A percentile compares a stretch with the other conserved stretches of the same genome.
These are phyloP conservation scores for Monilinia laxa DNA, from an alignment of 2,329 filamentous ascomycete species.

Conservation along the genomic window DNA sequence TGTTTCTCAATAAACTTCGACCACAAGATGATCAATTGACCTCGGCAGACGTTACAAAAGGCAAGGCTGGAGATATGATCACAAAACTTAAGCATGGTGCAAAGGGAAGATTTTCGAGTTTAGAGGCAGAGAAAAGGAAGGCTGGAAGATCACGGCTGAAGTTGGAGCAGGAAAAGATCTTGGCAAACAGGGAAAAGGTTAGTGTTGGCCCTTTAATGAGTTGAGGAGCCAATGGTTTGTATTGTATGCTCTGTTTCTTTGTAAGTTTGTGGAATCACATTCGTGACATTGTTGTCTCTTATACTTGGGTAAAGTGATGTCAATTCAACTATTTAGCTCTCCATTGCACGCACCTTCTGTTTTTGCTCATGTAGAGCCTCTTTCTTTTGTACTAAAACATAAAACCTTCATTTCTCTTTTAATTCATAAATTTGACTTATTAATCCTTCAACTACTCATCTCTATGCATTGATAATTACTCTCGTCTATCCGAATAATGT, in stretches of 20 bases:
- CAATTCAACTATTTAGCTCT: not conserved
- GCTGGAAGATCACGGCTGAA: conserved; percentile 44
- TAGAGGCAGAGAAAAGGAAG: conserved; percentile 54
- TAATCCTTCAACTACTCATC: no score
- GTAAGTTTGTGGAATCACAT: not conserved
- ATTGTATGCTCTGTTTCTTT: conserved; percentile 18
- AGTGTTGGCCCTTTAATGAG: conserved; percentile 53
- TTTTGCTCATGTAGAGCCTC: not conserved
- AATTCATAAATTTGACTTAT: not conserved
- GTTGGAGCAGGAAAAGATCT: conserved; percentile 44
- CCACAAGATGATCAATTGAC: conserved; percentile 54
- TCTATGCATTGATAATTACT: not conserved
- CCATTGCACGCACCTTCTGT: not conserved
- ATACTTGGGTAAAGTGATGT: not conserved
- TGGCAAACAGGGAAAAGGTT: conserved; percentile 52
- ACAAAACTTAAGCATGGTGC: conserved; percentile 87
- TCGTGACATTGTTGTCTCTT: not conserved
- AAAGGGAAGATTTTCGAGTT: conserved; percentile 57
- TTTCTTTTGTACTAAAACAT: not conserved
- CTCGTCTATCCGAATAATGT: not conserved
- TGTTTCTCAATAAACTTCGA: conserved; percentile 67
- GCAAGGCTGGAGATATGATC: conserved; percentile 85
- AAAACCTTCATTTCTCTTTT: not conserved
- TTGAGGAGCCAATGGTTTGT: conserved; percentile 26
- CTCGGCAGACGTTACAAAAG: conserved; percentile 65